Evolutionary conservation across 2,329 filamentous ascomycete species (phyloP), one percentile per base, ranked within the genome.

Genomic region (Trichoderma oligosporum): DNA sequence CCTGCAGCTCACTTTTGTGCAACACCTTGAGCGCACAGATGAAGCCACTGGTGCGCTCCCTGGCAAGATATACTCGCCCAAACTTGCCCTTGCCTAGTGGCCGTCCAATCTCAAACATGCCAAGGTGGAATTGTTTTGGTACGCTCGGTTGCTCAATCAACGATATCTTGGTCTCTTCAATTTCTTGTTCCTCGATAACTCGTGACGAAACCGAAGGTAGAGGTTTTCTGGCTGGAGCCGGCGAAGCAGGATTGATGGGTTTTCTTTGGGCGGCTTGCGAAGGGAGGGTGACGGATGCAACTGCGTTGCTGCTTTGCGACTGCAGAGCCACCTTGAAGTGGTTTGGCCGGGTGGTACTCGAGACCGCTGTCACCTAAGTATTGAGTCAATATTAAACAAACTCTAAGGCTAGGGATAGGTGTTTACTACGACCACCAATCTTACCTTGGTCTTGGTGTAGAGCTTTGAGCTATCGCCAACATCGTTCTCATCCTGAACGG

Each of bases 401-500:
- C n/a, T n/a, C n/a, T n/a, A n/a, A 46, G 4, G 7, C 2, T 9
- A 44, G 27, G 38, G 18, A 14, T 29, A n/a, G 9, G 18, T 9
- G n/a, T 9, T 18, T 7, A 35, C 18, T 22, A 12, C 4, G 2
- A 33, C 16, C 25, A 39, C 20, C 36, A 5, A 11, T 48, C 69
- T 57, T 78, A 93, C 91, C 85, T 96, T 96, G 61, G 83, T 73
- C 74, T 95, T 96, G 64, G 83, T 78, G 70, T 88, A 86, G 24
- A 64, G 60, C 61, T 79, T 79, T 57, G 74, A 74, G 61, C 75
- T 77, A 61, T 83, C 79, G 55, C 75, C 75, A 29, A 77, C 74
- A 59, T 90, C 87, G 69, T 93, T 95, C 74, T 96, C 92, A 69
- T 97, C 92, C 66, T 89, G 87, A 61, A 97, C 89, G 18, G 89